phyloP scores from a whole-genome alignment of 2,329 filamentous ascomycete species.

The Alternaria solani region DNA sequence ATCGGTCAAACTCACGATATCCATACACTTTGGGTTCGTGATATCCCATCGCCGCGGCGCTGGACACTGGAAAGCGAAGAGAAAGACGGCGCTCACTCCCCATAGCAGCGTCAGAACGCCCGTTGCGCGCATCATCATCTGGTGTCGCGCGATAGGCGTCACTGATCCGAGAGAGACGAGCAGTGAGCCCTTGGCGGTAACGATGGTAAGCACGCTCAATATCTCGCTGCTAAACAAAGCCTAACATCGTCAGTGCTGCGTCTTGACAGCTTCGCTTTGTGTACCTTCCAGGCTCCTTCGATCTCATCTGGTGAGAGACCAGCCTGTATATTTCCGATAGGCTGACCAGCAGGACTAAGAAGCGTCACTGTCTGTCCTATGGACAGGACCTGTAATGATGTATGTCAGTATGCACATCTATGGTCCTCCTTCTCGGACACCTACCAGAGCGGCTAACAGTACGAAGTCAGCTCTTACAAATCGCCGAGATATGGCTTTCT shows the following conservation, averaged over 20 bases:
- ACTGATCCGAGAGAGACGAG: neutral
- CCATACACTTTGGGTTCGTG: neutral
- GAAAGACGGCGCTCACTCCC: conserved; percentile 1
- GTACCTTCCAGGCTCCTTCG: conserved; percentile 2
- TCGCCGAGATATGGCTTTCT: conserved; percentile 6
- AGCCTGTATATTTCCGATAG: conserved; percentile 5
- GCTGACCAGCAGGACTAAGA: conserved; percentile 15
- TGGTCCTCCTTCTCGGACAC: neutral
- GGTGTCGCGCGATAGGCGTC: neutral
- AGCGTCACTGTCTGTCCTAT: conserved; percentile 3
- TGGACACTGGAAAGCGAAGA: conserved; percentile 14
- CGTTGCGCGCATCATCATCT: neutral
- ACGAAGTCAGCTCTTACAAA: conserved; percentile 6
- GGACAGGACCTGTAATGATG: neutral
- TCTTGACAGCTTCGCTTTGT: too few species aligned
- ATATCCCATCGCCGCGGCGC: conserved; percentile 1
- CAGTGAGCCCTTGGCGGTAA: conserved; percentile 5
- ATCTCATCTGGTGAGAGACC: neutral
- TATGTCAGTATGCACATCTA: neutral
- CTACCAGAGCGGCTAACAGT: neutral
- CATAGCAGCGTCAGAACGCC: conserved; percentile 4
- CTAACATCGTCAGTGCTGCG: neutral
- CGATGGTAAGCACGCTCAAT: neutral
- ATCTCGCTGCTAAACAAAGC: conserved; percentile 8
- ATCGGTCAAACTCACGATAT: neutral